Evolutionary conservation across 495 filamentous ascomycete species (phyloP).

Genomic region (Podospora comata): DNA sequence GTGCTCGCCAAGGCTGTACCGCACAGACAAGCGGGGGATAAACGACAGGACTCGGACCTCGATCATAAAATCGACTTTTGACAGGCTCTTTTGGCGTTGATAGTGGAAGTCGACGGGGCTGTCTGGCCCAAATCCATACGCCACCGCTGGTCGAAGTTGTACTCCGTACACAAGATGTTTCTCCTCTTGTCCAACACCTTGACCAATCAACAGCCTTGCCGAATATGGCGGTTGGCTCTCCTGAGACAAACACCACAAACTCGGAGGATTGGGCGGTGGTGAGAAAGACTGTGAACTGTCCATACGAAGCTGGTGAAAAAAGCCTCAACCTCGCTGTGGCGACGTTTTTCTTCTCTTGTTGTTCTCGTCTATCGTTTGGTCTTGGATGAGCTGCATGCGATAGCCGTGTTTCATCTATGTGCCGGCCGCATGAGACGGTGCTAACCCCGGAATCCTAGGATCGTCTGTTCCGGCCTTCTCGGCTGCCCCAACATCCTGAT

Average conservation of each 20-base stretch:
- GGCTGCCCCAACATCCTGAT: neutral
- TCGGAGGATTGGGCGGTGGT: neutral
- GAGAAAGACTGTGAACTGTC: neutral
- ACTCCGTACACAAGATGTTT: constrained; percentile 10
- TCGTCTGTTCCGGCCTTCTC: neutral
- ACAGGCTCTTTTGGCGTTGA: neutral
- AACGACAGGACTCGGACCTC: constrained; percentile 1
- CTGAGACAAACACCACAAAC: constrained; percentile 21
- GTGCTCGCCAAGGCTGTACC: constrained; percentile 10
- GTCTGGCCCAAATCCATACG: neutral
- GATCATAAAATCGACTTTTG: neutral
- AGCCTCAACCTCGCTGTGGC: neutral
- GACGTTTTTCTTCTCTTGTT: neutral
- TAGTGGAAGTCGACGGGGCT: neutral
- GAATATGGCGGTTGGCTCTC: constrained; percentile 15
- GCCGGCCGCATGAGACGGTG: constrained; percentile 2
- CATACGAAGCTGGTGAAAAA: neutral
- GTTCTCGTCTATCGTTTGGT: constrained; percentile 1
- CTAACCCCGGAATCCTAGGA: constrained; percentile 2
- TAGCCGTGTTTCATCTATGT: constrained; percentile 14
- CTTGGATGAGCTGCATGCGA: constrained; percentile 11
- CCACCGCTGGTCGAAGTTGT: neutral
- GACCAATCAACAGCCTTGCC: constrained; percentile 19
- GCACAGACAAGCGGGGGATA: constrained; percentile 14
- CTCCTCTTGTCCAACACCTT: neutral